phyloP scores from a whole-genome alignment of 2,329 filamentous ascomycete species.

The Colletotrichum lindemuthianum region DNA sequence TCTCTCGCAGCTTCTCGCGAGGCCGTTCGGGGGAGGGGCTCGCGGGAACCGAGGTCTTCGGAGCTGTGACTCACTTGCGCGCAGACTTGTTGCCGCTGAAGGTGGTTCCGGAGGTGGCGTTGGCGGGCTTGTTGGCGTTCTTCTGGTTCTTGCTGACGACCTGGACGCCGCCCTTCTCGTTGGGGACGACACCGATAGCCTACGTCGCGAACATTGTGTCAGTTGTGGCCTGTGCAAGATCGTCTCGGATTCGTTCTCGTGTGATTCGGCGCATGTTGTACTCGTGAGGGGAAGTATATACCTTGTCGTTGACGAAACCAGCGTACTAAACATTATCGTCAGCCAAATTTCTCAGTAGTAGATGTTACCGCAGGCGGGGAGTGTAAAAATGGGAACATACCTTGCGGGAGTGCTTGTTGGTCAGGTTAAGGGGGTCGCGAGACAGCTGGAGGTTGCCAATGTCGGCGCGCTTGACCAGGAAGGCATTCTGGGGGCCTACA shows the following conservation, averaged over 20 bases:
- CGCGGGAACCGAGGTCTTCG: background rate
- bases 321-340: slow-evolving; percentile 72
- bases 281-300: slow-evolving; percentile 52
- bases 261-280: background rate
- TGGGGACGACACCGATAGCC: slow-evolving; percentile 84
- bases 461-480: slow-evolving; percentile 87
- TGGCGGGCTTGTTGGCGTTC: slow-evolving; percentile 77
- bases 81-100: slow-evolving; percentile 75
- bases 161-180: slow-evolving; percentile 81
- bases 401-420: slow-evolving; percentile 92
- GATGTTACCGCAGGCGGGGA: too few species aligned
- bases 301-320: slow-evolving; percentile 94
- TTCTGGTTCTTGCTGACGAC: slow-evolving; percentile 87
- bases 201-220: slow-evolving; percentile 48
- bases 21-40: too few species aligned
- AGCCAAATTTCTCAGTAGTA: slow-evolving; percentile 40
- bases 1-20: background rate
- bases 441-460: slow-evolving; percentile 89
- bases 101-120: slow-evolving; percentile 70
- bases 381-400: slow-evolving; percentile 55
- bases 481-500: slow-evolving; percentile 86
- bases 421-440: slow-evolving; percentile 91
- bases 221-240: slow-evolving; percentile 27
- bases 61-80: slow-evolving; percentile 73
- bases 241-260: slow-evolving; percentile 30